These are phyloP conservation scores for Tolypocladium sp. DNA, from an alignment of 2,329 filamentous ascomycete species.

Conservation along the genomic window DNA sequence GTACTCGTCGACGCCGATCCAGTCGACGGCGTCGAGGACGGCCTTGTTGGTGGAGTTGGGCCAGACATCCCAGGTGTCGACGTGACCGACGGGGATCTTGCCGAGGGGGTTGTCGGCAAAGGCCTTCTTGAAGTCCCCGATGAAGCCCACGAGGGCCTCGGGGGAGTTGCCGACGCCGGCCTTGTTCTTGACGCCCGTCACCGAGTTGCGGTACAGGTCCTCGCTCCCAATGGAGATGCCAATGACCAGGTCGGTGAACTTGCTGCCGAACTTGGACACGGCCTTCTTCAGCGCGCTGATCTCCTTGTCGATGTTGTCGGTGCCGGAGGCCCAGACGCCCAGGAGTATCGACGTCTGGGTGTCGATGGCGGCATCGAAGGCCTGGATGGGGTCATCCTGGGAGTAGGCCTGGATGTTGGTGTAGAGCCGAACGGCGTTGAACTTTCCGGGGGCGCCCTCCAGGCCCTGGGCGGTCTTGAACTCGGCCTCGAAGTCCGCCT, in stretches of 20 bases:
- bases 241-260: conserved; percentile 48
- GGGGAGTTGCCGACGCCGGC: conserved; percentile 52
- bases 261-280: conserved; percentile 40
- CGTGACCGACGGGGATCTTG: conserved; percentile 50
- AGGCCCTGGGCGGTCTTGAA: conserved; percentile 30
- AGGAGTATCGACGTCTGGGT: conserved; percentile 54
- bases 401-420: conserved; percentile 58
- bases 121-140: conserved; percentile 51
- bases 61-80: conserved; percentile 61
- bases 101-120: conserved; percentile 37
- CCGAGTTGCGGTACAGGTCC: conserved; percentile 55
- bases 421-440: conserved; percentile 55
- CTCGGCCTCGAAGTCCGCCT: conserved; percentile 37
- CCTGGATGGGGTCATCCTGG: conserved; percentile 69
- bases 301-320: conserved; percentile 47
- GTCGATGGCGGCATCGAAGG: conserved; percentile 61
- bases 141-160: conserved; percentile 52
- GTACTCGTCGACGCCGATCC: conserved; percentile 56
- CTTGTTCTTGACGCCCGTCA: conserved; percentile 53
- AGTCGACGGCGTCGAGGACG: conserved; percentile 55
- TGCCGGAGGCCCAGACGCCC: conserved; percentile 53
- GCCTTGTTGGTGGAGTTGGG: conserved; percentile 47
- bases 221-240: conserved; percentile 59
- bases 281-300: conserved; percentile 50
- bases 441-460: conserved; percentile 36